Conservation (phyloP, 805 yeast species). For the Metschnikowia koreensis region DNA sequence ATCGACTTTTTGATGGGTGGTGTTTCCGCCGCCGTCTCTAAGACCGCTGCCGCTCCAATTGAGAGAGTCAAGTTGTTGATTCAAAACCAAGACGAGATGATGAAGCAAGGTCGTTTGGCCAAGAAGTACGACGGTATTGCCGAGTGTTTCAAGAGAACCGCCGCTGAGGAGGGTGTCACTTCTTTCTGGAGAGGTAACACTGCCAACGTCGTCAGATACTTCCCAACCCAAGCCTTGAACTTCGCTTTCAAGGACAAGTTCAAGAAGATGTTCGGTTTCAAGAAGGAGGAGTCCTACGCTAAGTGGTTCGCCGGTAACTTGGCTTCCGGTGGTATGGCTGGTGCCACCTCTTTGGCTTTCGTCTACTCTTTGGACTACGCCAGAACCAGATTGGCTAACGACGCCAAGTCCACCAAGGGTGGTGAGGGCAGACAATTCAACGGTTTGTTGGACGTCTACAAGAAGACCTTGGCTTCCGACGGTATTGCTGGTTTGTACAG, state of each 20-base stretch:
- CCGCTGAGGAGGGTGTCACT: constrained; percentile 86
- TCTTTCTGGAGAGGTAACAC: constrained; percentile 99
- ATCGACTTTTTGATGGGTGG: constrained; percentile 88
- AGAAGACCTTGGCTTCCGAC: constrained; percentile 90
- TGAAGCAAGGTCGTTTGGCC: constrained; percentile 94
- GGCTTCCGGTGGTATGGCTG: constrained; percentile 98
- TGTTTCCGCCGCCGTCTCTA: constrained; percentile 98
- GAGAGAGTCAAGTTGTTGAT: constrained; percentile 95
- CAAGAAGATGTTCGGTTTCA: constrained; percentile 94
- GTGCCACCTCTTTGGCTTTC: constrained; percentile 90
- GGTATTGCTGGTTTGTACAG: constrained; percentile 99
- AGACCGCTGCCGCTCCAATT: constrained; percentile 97
- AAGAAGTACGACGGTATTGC: constrained; percentile 83
- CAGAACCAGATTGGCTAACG: constrained; percentile 98
- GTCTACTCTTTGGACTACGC: constrained; percentile 98
- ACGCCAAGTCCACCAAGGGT: constrained; percentile 87
- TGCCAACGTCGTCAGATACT: constrained; percentile 97
- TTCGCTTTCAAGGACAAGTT: constrained; percentile 98
- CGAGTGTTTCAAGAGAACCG: constrained; percentile 94
- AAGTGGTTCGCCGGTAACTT: constrained; percentile 96
- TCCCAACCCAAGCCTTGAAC: constrained; percentile 99
- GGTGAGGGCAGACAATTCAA: constrained; percentile 93
- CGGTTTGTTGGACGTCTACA: constrained; percentile 95
- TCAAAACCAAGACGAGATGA: constrained; percentile 98
- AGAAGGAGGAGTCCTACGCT: constrained; percentile 92